Base-by-base conservation (phyloP, 345 rosid genomes). In the Mercurialis annua region DNA sequence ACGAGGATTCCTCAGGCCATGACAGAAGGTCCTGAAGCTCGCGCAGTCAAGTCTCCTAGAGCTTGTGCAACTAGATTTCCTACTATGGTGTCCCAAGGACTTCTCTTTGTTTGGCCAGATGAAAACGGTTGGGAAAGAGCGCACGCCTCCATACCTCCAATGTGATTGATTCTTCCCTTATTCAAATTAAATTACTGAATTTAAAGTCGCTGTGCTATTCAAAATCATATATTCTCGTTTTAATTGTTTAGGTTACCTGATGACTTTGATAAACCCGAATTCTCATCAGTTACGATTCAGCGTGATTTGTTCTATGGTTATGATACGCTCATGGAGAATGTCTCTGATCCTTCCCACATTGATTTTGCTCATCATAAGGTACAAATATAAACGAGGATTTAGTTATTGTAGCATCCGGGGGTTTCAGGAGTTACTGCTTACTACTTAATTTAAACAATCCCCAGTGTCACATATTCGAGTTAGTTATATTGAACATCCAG, bases 281-380 rank as follows among this genome's bases (percentile, higher is more conserved):
- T 90, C 71, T 86, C 99, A 48, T 73, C 92, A 0, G 97, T 93
- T 72, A 89, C 91, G 6, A 90, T 90, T 76, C 97, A 90, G 73
- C 87, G 97, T 20, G 99, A 94, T 82, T 81, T 94, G 60, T 89
- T 84, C 67, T 89, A 94, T 74, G 95, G 95, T 36, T 94, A 91
- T 68, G 97, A 94, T 77, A 94, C 96, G 59, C 92, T 93, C 26
- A 89, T 94, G 97, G 99, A 94, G 76, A 94, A 94, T 51, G 99
- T 94, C 70, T 91, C 99, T 52, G 99, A 94, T 82, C 99, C 99
- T 68, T 91, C 97, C 42, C 97, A 91, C 76, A 91, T 94, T 51
- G 89, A 91, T 73, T 90, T 94, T 71, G 97, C 98, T 58, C 98
- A 93, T 85, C 99, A 93, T 81, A 93, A 86, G 97, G 96, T 93